Evolutionary conservation across 164 flowering plant genomes (phyloP), one percentile per base, ranked within the genome.

Genomic region (Paratinospora sagittata): DNA sequence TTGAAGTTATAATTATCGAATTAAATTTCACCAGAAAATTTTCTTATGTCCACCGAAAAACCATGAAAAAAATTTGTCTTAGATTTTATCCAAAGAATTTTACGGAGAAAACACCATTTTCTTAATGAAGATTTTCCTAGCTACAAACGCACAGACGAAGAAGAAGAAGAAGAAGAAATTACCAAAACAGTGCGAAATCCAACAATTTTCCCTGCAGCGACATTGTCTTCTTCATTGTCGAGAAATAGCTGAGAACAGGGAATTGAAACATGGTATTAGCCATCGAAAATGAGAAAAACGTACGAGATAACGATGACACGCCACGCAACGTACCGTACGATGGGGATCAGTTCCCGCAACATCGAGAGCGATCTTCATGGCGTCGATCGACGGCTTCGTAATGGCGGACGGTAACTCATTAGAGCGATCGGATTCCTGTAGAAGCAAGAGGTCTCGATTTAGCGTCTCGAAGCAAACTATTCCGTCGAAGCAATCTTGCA

Each of bases 141-240:
- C 14, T 11, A 8, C 27, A 16, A 5, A 27, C 26, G n/a, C 16
- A 30, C 14, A n/a, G n/a, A n/a, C n/a, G n/a, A n/a, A n/a, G n/a
- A n/a, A n/a, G 17, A 23, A 24, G 19, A 26, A 67, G 34, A 30
- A 30, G 34, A 30, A 30, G n/a, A 26, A 10, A 3, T 77, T 82
- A 90, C 98, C 96, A 91, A 52, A 69, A 80, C 92, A n/a, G 97
- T 93, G 16, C 74, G 79, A 8, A 93, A 87, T 0, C 96, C 98
- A 65, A 83, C 2, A 13, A 85, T 78, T 69, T 88, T 90, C 8
- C 92, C 96, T 13, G 94, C 91, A 0, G 87, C 83, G 1, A 91
- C 73, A 63, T 93, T 93, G 6, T 80, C 83, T 24, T 77, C 78
- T 49, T 82, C 89, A 78, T 93, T 94, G 66, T 93, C 98, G 9